Conservation (phyloP, 2,329 filamentous ascomycete genomes). For the Curvularia hawaiiensis region DNA sequence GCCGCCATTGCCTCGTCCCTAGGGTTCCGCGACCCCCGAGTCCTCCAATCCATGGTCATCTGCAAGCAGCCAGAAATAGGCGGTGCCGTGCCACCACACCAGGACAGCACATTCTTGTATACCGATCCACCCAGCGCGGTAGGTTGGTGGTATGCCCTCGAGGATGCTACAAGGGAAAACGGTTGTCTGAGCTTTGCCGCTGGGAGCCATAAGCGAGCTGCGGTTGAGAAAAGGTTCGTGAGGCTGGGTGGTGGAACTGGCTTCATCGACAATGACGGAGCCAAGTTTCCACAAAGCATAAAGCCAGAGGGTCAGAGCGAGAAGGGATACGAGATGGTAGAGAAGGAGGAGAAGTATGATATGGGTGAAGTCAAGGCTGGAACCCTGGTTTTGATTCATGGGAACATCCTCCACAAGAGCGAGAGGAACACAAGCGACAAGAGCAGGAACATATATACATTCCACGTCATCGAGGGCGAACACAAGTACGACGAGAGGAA, state of each 20-base stretch:
- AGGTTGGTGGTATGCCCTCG: constrained; percentile 96
- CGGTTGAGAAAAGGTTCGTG: constrained; percentile 76
- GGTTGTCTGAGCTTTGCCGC: constrained; percentile 87
- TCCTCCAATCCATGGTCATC: constrained; percentile 95
- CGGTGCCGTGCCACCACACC: constrained; percentile 86
- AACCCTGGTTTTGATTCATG: constrained; percentile 90
- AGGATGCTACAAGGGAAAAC: constrained; percentile 86
- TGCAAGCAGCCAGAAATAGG: constrained; percentile 98
- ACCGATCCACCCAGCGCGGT: constrained; percentile 87
- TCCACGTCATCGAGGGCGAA: constrained; percentile 90
- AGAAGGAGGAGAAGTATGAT: constrained; percentile 65
- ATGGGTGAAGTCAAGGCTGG: constrained; percentile 89
- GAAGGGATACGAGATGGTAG: constrained; percentile 28
- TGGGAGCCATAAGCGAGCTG: constrained; percentile 77
- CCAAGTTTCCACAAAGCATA: constrained; percentile 60
- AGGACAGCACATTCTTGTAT: constrained; percentile 92
- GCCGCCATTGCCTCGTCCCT: constrained; percentile 70
- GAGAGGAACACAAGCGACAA: constrained; percentile 87
- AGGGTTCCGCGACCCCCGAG: constrained; percentile 75
- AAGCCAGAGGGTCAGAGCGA: constrained; percentile 51
- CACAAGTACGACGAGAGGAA: constrained; percentile 82
- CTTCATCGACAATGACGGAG: constrained; percentile 67
- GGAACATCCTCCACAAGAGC: constrained; percentile 94
- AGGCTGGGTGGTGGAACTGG: constrained; percentile 57
- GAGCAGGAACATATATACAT: constrained; percentile 94